Evolutionary conservation across 2,329 filamentous ascomycete species (phyloP).

Genomic region (Pezizomycotina sp.): DNA sequence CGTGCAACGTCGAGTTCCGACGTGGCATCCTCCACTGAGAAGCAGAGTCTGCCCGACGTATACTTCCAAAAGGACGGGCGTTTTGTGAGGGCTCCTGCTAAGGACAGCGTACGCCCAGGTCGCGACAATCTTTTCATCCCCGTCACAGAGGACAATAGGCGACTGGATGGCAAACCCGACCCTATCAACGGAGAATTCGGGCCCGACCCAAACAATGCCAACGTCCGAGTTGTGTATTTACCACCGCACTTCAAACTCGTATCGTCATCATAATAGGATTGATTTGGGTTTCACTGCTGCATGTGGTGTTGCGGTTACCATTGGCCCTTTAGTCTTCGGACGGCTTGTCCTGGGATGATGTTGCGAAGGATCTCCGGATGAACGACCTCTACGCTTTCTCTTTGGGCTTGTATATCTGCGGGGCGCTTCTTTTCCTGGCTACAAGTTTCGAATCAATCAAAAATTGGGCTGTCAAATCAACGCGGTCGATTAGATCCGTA

Average conservation of each 20-base stretch:
- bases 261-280: slow-evolving; percentile 73
- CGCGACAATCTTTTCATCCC: slow-evolving; percentile 64
- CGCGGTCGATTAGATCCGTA: slow-evolving; percentile 8
- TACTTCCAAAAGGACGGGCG: slow-evolving; percentile 54
- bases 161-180: slow-evolving; percentile 43
- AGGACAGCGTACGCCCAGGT: slow-evolving; percentile 86
- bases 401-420: slow-evolving; percentile 68
- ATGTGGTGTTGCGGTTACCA: slow-evolving; percentile 69
- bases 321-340: slow-evolving; percentile 73
- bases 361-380: slow-evolving; percentile 54
- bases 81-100: slow-evolving; percentile 84
- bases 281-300: slow-evolving; percentile 88
- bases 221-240: slow-evolving; percentile 59
- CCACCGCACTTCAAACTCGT: slow-evolving; percentile 70
- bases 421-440: slow-evolving; percentile 46
- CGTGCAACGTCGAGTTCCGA: slow-evolving; percentile 28
- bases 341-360: slow-evolving; percentile 55
- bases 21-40: slow-evolving; percentile 1
- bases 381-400: slow-evolving; percentile 97
- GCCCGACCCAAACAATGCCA: slow-evolving; percentile 39
- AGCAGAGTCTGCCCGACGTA: slow-evolving; percentile 27
- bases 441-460: slow-evolving; percentile 24
- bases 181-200: slow-evolving; percentile 42
- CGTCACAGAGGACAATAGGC: slow-evolving; percentile 49
- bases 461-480: slow-evolving; percentile 7